phyloP scores from a whole-genome alignment of 1,284 basidiomycete genomes.

The Trichosporon ovoides region DNA sequence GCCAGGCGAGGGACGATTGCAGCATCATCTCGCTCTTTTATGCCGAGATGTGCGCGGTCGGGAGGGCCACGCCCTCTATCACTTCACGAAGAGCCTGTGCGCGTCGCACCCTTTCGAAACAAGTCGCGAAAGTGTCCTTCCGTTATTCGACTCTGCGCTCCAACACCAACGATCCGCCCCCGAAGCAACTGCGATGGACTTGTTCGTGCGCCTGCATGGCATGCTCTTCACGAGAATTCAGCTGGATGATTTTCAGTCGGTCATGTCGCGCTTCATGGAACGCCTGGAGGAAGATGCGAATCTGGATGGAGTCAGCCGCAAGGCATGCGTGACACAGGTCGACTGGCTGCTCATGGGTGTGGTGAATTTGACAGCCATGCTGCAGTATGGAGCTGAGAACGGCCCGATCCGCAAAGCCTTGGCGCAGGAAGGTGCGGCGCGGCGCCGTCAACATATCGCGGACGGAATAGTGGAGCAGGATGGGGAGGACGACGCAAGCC shows the following conservation, averaged over 20 bases:
- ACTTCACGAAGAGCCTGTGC: constrained; percentile 94
- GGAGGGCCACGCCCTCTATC: constrained; percentile 82
- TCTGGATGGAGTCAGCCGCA: constrained; percentile 55
- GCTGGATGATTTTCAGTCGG: constrained; percentile 79
- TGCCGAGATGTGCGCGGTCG: constrained; percentile 74
- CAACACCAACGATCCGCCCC: constrained; percentile 65
- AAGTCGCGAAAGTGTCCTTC: constrained; percentile 79
- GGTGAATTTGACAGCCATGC: constrained; percentile 70
- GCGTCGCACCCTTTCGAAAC: constrained; percentile 78
- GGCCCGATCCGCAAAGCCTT: constrained; percentile 61
- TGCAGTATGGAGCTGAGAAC: constrained; percentile 80
- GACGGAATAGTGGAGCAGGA: constrained; percentile 45
- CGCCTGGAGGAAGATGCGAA: constrained; percentile 61
- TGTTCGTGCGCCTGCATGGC: constrained; percentile 88
- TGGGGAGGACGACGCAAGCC: constrained; percentile 40
- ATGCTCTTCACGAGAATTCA: constrained; percentile 93
- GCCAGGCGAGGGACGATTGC: constrained; percentile 84
- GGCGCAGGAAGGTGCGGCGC: constrained; percentile 41
- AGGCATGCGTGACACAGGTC: constrained; percentile 59
- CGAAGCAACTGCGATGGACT: constrained; percentile 70
- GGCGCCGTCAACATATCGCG: constrained; percentile 53
- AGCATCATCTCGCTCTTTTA: constrained; percentile 89
- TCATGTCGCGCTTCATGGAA: constrained; percentile 77
- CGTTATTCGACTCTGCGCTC: constrained; percentile 70
- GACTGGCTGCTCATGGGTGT: constrained; percentile 96